A percentile compares a stretch with the other conserved stretches of the same genome.
These are phyloP conservation scores for Teratosphaeriaceae sp. DNA, from an alignment of 2,329 filamentous ascomycete species.

Conservation along the genomic window DNA sequence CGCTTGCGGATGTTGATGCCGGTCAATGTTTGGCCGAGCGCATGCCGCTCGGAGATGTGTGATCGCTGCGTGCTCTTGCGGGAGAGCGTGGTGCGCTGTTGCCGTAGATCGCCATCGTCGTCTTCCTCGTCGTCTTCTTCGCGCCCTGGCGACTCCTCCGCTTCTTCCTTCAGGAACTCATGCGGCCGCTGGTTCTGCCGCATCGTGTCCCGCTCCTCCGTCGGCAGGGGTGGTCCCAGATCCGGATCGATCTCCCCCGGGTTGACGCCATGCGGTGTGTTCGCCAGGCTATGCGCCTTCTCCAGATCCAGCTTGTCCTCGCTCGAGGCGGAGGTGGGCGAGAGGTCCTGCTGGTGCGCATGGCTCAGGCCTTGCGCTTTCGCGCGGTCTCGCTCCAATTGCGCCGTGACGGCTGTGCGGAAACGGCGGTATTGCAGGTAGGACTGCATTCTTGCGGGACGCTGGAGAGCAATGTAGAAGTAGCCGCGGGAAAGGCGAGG, in stretches of 20 bases:
- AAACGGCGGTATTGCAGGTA: constrained; percentile 21
- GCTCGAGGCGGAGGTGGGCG: constrained; percentile 7
- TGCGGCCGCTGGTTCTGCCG: constrained; percentile 6
- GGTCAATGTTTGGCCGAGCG: constrained; percentile 30
- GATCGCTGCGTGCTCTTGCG: constrained; percentile 25
- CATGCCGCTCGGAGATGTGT: constrained; percentile 17
- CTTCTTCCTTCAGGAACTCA: constrained; percentile 8
- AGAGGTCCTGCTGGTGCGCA: constrained; percentile 1
- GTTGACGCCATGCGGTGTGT: constrained; percentile 2
- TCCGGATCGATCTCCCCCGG: constrained; percentile 4
- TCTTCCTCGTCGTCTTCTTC: constrained; percentile 20
- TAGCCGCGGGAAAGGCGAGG: too few species aligned
- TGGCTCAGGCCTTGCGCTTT: constrained; percentile 9
- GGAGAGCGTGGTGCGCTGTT: constrained; percentile 19
- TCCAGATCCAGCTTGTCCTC: constrained; percentile 18
- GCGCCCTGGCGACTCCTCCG: constrained; percentile 6
- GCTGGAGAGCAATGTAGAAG: too few species aligned
- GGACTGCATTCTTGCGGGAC: constrained; percentile 2
- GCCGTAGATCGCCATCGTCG: constrained; percentile 14
- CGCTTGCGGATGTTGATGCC: constrained; percentile 32
- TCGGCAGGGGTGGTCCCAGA: constrained; percentile 4
- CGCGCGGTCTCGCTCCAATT: constrained; percentile 19
- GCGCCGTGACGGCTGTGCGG: constrained; percentile 16
- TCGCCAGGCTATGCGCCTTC: constrained; percentile 10
- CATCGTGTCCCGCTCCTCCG: constrained; percentile 8